phyloP scores from a whole-genome alignment of 2,329 filamentous ascomycete species.

The Ascochyta clinopodiicola region DNA sequence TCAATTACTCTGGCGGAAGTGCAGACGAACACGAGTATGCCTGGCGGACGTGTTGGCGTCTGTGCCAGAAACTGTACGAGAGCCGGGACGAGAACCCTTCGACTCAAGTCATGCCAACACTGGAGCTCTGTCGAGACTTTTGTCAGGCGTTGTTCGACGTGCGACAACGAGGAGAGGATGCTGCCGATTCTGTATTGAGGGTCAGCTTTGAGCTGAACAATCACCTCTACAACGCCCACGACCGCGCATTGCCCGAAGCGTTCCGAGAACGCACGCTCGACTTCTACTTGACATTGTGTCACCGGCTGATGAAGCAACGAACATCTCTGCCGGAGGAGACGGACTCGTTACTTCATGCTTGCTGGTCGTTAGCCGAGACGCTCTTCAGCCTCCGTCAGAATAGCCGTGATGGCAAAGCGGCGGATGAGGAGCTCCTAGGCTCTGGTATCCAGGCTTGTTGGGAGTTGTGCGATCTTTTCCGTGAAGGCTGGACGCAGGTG shows the following conservation, averaged over 20 bases:
- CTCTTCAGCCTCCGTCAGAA: constrained; percentile 89
- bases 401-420: constrained; percentile 71
- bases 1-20: constrained; percentile 71
- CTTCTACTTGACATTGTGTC: constrained; percentile 92
- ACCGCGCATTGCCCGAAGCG: constrained; percentile 79
- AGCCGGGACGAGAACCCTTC: constrained; percentile 75
- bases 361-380: constrained; percentile 92
- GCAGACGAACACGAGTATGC: constrained; percentile 83
- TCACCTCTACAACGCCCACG: constrained; percentile 91
- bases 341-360: constrained; percentile 81
- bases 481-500: constrained; percentile 88
- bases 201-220: constrained; percentile 97
- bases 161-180: constrained; percentile 76
- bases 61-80: constrained; percentile 89
- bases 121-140: constrained; percentile 90
- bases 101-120: constrained; percentile 72
- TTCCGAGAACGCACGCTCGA: constrained; percentile 91
- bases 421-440: constrained; percentile 83
- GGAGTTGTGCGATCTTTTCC: constrained; percentile 92
- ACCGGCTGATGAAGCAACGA: constrained; percentile 94
- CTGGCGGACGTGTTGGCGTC: constrained; percentile 92
- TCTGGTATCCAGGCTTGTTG: constrained; percentile 93
- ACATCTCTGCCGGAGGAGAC: constrained; percentile 80
- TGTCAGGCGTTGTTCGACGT: constrained; percentile 92
- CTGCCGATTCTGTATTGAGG: constrained; percentile 82